Percentiles rank a stretch among this genome's conserved stretches.
Conservation (phyloP, 805 yeast species). For the Citeromyces matritensis region DNA sequence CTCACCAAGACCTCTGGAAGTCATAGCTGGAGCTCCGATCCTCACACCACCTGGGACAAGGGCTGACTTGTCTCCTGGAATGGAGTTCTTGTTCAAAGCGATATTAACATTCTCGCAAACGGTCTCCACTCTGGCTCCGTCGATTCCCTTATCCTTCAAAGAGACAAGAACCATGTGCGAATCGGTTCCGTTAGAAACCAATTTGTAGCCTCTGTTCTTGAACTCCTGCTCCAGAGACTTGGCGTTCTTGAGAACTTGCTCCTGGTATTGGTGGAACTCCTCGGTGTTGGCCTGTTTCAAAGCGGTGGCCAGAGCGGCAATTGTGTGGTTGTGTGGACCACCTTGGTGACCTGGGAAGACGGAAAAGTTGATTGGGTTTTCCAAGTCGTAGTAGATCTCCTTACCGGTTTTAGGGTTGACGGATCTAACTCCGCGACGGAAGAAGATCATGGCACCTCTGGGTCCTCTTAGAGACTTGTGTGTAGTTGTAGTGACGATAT, state of each 20-base stretch:
- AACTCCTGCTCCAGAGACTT: constrained; percentile 67
- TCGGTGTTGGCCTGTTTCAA: constrained; percentile 86
- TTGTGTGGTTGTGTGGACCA: constrained; percentile 99
- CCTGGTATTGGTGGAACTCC: constrained; percentile 83
- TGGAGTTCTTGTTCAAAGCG: constrained; percentile 93
- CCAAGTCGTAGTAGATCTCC: constrained; percentile 82
- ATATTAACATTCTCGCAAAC: constrained; percentile 90
- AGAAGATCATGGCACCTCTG: constrained; percentile 99
- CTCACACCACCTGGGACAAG: constrained; percentile 95
- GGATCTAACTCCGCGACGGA: constrained; percentile 88
- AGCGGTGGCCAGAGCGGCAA: constrained; percentile 94
- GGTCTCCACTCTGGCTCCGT: constrained; percentile 95
- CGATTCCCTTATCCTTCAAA: constrained; percentile 79
- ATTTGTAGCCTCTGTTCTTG: constrained; percentile 54
- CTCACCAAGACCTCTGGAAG: constrained; percentile 90
- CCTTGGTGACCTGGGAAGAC: constrained; percentile 99
- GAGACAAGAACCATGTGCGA: constrained; percentile 91
- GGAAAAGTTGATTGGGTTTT: constrained; percentile 89
- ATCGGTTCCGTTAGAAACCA: constrained; percentile 93
- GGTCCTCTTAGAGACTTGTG: constrained; percentile 99
- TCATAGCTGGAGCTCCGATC: constrained; percentile 98
- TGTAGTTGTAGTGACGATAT: constrained; percentile 95
- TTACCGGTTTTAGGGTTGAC: constrained; percentile 82
- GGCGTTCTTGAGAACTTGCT: constrained; percentile 80
- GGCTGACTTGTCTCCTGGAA: constrained; percentile 96